A percentile compares a stretch with the other conserved stretches of the same genome.
Conservation (phyloP, 192 early-diverging fungal genomes). For the Coemansia sp. region DNA sequence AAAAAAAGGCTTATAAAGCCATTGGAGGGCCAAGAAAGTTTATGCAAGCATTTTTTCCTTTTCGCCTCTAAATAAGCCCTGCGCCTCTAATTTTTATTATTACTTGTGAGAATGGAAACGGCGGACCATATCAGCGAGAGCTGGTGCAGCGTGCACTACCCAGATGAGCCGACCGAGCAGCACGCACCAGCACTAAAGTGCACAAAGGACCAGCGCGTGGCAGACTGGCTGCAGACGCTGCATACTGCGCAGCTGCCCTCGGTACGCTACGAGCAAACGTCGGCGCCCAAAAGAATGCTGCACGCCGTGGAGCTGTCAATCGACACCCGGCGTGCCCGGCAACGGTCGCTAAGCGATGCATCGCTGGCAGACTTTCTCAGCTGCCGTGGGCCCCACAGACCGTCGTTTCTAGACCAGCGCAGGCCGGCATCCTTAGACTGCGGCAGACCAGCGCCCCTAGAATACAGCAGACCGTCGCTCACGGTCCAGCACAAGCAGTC, state of each 20-base stretch:
- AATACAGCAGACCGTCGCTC: slow-evolving; percentile 41
- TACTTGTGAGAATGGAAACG: background rate
- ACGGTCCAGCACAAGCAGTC: slow-evolving; percentile 4
- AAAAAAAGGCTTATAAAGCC: no score
- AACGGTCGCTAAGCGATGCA: slow-evolving; percentile 20
- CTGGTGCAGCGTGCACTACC: slow-evolving; percentile 28
- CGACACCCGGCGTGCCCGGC: background rate
- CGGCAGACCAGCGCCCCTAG: no score
- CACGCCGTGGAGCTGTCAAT: background rate
- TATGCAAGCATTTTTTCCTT: background rate
- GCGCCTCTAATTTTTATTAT: background rate
- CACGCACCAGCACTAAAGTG: background rate
- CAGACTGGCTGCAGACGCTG: background rate
- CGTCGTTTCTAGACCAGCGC: slow-evolving; percentile 29
- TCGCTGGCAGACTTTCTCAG: slow-evolving; percentile 36
- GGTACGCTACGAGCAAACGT: background rate
- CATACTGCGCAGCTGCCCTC: no score
- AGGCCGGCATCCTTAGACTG: no score
- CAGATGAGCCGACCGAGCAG: background rate
- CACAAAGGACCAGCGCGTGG: background rate
- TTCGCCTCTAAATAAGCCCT: background rate
- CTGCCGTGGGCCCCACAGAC: slow-evolving; percentile 23
- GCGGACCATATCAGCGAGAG: slow-evolving; percentile 14
- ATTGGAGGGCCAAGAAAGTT: background rate
- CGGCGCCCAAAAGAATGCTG: background rate